Conservation (phyloP, 306 rosid genomes). For the Albizia julibrissin region DNA sequence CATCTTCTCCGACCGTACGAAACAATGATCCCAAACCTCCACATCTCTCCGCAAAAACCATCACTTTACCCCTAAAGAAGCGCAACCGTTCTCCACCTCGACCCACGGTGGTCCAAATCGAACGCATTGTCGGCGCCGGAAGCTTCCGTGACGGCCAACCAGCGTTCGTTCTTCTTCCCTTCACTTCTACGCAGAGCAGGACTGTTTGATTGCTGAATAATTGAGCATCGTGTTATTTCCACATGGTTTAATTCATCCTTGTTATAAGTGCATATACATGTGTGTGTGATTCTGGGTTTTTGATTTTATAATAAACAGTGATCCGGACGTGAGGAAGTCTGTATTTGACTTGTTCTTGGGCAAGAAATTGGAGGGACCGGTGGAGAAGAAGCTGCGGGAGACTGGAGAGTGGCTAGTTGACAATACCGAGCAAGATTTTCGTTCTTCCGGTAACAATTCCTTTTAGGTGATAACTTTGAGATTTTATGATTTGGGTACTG, state of each 20-base stretch:
- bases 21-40: conserved; percentile 34
- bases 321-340: conserved; percentile 45
- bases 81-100: conserved; percentile 36
- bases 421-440: conserved; percentile 53
- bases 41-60: not conserved
- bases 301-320: conserved; percentile 33
- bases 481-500: not conserved
- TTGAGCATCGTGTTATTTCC: not conserved
- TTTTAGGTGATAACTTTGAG: not conserved
- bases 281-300: not conserved
- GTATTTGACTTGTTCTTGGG: conserved; percentile 54
- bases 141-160: conserved; percentile 77
- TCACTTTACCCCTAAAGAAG: conserved; percentile 20
- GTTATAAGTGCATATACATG: not conserved
- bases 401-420: conserved; percentile 71
- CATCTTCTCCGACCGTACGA: conserved; percentile 35
- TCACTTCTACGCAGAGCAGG: not conserved
- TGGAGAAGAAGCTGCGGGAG: conserved; percentile 73
- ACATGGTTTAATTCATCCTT: not conserved
- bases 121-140: conserved; percentile 81
- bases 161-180: conserved; percentile 37
- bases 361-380: conserved; percentile 53
- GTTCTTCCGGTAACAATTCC: conserved; percentile 45
- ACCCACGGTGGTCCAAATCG: conserved; percentile 62
- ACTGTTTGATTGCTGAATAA: not conserved